Evolutionary conservation across 441 rosid genomes (phyloP).

Genomic region (Gossypium trilobum): DNA sequence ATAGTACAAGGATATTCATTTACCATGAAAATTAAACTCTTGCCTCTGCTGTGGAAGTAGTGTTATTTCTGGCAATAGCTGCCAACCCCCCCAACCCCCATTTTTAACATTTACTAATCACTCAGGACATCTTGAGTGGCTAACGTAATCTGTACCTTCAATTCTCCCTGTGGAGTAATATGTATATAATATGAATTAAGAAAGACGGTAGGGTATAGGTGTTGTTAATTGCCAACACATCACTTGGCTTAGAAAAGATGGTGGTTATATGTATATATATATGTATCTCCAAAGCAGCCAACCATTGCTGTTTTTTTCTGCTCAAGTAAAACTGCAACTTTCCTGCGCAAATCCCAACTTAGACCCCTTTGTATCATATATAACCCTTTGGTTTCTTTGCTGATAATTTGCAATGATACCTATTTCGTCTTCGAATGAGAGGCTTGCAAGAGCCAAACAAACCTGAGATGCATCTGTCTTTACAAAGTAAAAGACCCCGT

Average conservation of each 20-base stretch:
- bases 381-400: slow-evolving; percentile 79
- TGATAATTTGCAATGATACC: slow-evolving; percentile 79
- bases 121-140: not conserved
- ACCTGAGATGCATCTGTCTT: slow-evolving; percentile 72
- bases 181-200: not conserved
- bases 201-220: not conserved
- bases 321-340: slow-evolving; percentile 53
- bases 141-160: not conserved
- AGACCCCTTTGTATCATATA: slow-evolving; percentile 60
- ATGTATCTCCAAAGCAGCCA: not conserved
- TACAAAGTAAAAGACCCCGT: slow-evolving; percentile 68
- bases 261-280: not conserved
- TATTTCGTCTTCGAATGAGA: slow-evolving; percentile 49
- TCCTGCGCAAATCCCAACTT: slow-evolving; percentile 70
- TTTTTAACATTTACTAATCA: not conserved
- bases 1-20: not conserved
- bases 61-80: not conserved
- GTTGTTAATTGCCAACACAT: slow-evolving; percentile 3
- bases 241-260: not conserved
- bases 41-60: not conserved
- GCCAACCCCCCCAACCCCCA: not conserved
- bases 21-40: not conserved
- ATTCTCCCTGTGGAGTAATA: not conserved
- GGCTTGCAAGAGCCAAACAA: slow-evolving; percentile 84
- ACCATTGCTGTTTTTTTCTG: not conserved